These are phyloP conservation scores for Calonectria leucothoes DNA, from an alignment of 2,329 filamentous ascomycete species.

Conservation along the genomic window DNA sequence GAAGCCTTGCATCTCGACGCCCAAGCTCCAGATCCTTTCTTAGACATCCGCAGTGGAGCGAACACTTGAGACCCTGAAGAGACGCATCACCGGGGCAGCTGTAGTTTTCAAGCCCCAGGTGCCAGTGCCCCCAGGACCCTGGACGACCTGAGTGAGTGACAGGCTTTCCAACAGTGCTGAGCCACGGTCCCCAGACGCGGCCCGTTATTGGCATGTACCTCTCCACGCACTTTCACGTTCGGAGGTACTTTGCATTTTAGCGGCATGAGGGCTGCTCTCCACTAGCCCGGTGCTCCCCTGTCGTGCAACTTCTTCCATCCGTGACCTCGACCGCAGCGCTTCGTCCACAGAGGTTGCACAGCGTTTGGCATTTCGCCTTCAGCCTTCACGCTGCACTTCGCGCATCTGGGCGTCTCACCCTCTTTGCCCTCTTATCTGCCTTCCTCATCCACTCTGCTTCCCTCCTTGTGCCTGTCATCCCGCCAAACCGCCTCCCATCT, in stretches of 20 bases:
- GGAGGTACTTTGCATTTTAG: not conserved
- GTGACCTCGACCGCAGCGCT: constrained; percentile 5
- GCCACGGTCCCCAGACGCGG: constrained; percentile 41
- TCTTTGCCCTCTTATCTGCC: not conserved
- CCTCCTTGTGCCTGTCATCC: constrained; percentile 7
- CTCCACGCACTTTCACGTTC: not conserved
- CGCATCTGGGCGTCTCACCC: not conserved
- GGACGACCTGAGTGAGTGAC: not conserved
- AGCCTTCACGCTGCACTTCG: constrained; percentile 13
- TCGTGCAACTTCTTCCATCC: not conserved
- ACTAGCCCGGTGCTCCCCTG: constrained; percentile 3
- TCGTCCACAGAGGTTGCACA: not conserved
- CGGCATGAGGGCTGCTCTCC: constrained; percentile 9
- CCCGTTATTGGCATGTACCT: constrained; percentile 25
- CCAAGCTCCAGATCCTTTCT: not conserved
- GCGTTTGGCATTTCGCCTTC: constrained; percentile 4
- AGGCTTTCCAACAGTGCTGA: constrained; percentile 31
- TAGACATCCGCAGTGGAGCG: not conserved
- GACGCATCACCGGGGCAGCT: not conserved
- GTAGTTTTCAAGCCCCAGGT: not conserved
- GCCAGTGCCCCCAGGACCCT: not conserved
- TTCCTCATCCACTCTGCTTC: constrained; percentile 1
- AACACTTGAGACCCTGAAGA: not conserved
- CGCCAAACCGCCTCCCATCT: constrained; percentile 11
- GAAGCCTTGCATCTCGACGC: not conserved